Evolutionary conservation across 495 filamentous ascomycete species (phyloP), one percentile per base, ranked within the genome.

Genomic region (Sporormia fimetaria): DNA sequence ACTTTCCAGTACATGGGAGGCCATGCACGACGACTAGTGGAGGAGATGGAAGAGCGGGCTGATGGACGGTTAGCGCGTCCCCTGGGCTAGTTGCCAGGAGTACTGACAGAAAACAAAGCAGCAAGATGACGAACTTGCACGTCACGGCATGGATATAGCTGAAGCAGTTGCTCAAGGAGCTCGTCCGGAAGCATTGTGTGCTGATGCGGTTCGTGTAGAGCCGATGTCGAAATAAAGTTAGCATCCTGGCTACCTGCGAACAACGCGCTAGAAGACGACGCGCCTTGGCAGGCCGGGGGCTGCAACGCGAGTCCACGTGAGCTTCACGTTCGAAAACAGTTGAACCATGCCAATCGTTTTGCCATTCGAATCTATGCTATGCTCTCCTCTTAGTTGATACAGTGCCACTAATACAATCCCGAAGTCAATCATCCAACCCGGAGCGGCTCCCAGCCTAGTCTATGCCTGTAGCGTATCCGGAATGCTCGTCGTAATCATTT

Each of bases 1-100:
- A 82, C 63, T 95, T 96, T 46, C 90, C 92, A 0, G 88, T 95
- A n/a, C 86, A 78, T 47, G 85, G 77, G n/a, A 85, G 74, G 14
- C 90, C 90, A 52, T 96, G 74, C 31, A 90, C 60, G 4, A 94
- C 75, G 2, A 96, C 49, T 28, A 76, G 80, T 2, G 70, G 44
- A 5, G 71, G 69, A 31, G 62, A 69, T 37, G 65, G 62, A 3
- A 61, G 44, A 15, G 47, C 43, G 27, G 62, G 61, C 68, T 71
- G 35, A 3, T 20, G 29, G 21, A 16, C 10, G 15, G 38, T 46
- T 42, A 42, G 37, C 37, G 29, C 4, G 22, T 39, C 18, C 26
- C 29, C 16, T 25, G 31, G 21, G 25, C 16, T 29, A 23, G n/a
- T 20, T 24, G 36, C 14, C 12, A 25, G 30, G 27, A 12, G 10